phyloP scores from a whole-genome alignment of 2,329 filamentous ascomycete species.

The Metarhizium rileyi region DNA sequence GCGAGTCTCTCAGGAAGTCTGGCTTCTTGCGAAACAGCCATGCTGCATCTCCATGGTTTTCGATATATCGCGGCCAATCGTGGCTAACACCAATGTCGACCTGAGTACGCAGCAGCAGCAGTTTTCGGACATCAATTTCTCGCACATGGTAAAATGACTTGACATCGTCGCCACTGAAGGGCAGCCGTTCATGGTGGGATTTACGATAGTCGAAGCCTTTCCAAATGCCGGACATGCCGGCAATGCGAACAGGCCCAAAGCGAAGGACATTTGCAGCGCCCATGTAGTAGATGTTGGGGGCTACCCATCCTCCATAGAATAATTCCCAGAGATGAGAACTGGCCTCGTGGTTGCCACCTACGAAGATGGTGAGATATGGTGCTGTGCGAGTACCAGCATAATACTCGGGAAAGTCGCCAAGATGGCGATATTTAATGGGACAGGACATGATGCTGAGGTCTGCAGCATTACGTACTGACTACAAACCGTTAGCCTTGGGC shows the following conservation, averaged over 20 bases:
- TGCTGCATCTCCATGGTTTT: slow-evolving; percentile 62
- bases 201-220: slow-evolving; percentile 82
- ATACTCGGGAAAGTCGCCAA: slow-evolving; percentile 92
- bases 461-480: slow-evolving; percentile 79
- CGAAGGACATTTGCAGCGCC: slow-evolving; percentile 84
- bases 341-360: slow-evolving; percentile 93
- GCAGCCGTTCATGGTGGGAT: slow-evolving; percentile 74
- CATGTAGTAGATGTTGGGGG: slow-evolving; percentile 94
- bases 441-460: slow-evolving; percentile 87
- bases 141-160: slow-evolving; percentile 82
- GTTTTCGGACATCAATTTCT: slow-evolving; percentile 82
- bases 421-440: slow-evolving; percentile 73
- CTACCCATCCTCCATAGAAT: slow-evolving; percentile 94
- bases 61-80: slow-evolving; percentile 85
- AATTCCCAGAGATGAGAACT: slow-evolving; percentile 84
- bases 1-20: slow-evolving; percentile 66
- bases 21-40: slow-evolving; percentile 64
- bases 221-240: slow-evolving; percentile 89
- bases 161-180: slow-evolving; percentile 68
- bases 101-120: slow-evolving; percentile 75
- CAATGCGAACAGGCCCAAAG: slow-evolving; percentile 76
- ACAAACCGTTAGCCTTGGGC: neutral
- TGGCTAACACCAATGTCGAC: slow-evolving; percentile 89
- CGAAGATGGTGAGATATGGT: slow-evolving; percentile 84
- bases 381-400: slow-evolving; percentile 71